Evolutionary conservation across 1,284 basidiomycete genomes (phyloP).

Genomic region (Ustilago bromivora): DNA sequence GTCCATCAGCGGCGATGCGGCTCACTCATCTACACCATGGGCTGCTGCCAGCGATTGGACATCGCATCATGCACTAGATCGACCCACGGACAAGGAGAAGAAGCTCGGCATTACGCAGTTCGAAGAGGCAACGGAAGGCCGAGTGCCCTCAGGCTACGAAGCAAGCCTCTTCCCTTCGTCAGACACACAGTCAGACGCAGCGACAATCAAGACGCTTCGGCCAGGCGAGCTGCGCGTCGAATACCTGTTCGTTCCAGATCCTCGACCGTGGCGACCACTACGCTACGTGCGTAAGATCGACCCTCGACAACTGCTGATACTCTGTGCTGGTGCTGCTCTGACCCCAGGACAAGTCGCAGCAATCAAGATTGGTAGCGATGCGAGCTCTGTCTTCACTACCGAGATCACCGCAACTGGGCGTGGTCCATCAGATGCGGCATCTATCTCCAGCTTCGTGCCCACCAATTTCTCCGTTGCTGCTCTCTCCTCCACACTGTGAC

Average conservation of each 20-base stretch:
- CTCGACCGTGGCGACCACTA: conserved; percentile 61
- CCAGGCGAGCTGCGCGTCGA: conserved; percentile 36
- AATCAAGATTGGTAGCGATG: conserved; percentile 31
- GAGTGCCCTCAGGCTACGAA: conserved; percentile 45
- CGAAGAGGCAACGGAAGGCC: conserved; percentile 48
- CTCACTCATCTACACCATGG: conserved; percentile 39
- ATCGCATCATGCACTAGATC: conserved; percentile 48
- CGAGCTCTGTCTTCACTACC: conserved; percentile 28
- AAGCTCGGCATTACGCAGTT: conserved; percentile 51
- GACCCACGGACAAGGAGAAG: conserved; percentile 44
- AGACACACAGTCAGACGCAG: conserved; percentile 17
- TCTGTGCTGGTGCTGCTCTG: conserved; percentile 57
- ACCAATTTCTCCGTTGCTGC: conserved; percentile 28
- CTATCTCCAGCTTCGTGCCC: conserved; percentile 37
- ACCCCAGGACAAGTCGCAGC: conserved; percentile 47
- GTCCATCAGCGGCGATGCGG: conserved; percentile 34
- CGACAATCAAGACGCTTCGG: conserved; percentile 29
- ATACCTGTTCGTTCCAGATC: conserved; percentile 64
- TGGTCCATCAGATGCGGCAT: conserved; percentile 16
- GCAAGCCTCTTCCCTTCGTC: conserved; percentile 23
- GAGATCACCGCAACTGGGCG: conserved; percentile 4
- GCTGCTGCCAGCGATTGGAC: conserved; percentile 28
- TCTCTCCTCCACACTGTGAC: conserved; percentile 8
- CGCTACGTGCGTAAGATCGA: conserved; percentile 65
- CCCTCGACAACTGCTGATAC: conserved; percentile 65